These are phyloP conservation scores for Omphalea diandra DNA, from an alignment of 441 rosid genomes.

Conservation along the genomic window DNA sequence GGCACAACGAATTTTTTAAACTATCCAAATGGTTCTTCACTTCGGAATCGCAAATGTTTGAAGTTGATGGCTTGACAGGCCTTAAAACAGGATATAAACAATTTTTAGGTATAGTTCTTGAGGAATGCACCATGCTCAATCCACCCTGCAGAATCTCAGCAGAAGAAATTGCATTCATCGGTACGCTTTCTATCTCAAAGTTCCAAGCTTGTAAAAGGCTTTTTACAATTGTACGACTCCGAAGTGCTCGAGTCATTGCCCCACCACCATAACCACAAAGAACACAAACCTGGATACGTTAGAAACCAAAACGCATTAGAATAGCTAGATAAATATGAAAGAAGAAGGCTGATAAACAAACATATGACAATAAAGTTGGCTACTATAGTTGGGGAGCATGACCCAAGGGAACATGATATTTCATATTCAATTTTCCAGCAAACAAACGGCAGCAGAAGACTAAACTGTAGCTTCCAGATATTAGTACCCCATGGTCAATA, in stretches of 20 bases:
- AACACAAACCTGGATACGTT: conserved; percentile 44
- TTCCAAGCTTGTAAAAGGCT: conserved; percentile 46
- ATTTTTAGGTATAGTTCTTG: conserved; percentile 22
- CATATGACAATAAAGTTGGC: neutral
- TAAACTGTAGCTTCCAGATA: neutral
- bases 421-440: too few relatives aligned
- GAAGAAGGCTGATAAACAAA: neutral
- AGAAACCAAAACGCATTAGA: conserved; percentile 5
- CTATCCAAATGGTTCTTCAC: conserved; percentile 20
- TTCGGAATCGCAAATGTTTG: conserved; percentile 27
- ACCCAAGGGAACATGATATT: too few relatives aligned
- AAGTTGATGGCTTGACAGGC: conserved; percentile 27
- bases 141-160: conserved; percentile 26
- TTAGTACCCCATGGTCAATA: neutral
- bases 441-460: neutral
- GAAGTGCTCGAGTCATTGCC: conserved; percentile 52
- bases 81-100: conserved; percentile 24
- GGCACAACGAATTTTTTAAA: conserved; percentile 15
- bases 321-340: neutral
- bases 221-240: conserved; percentile 37
- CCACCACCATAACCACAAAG: conserved; percentile 59
- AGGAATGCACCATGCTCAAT: conserved; percentile 16
- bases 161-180: conserved; percentile 19
- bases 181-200: conserved; percentile 28
- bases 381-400: neutral